Base-by-base conservation (phyloP, 169 alveolate genomes). In the Theileria luwenshuni region DNA sequence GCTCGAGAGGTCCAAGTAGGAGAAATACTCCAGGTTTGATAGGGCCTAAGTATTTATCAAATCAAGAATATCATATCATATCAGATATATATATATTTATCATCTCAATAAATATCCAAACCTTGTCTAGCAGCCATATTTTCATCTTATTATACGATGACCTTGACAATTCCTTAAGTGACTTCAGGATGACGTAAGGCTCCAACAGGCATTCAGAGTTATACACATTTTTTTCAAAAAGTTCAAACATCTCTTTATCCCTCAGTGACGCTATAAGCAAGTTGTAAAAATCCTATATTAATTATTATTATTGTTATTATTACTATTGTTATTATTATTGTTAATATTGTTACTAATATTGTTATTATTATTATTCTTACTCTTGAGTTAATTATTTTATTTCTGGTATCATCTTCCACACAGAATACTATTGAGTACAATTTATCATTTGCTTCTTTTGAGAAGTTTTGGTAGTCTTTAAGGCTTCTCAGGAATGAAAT, bases 341-440 rank as follows among this genome's bases (percentile, higher is more conserved):
- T n/a, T n/a, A n/a, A n/a, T n/a, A n/a, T n/a, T n/a, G n/a, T n/a
- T n/a, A n/a, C n/a, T n/a, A n/a, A n/a, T n/a, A n/a, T n/a, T 10
- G 45, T 38, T 38, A 38, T 7, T 10, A 7, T 10, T 5, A 10
- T 10, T 7, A 10, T 10, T 7, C 45, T 10, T 38, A 38, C 45
- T 5, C 45, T 38, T 38, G 45, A 38, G 45, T 10, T 38, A 10
- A 38, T 7, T 5, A 38, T 10, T 38, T 10, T 38, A 38, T 10
- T 25, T 10, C 10, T n/a, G n/a, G n/a, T 51, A 13, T 62, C 58
- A 19, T 32, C 71, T 62, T 62, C 71, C 38, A 28, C 33, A 12
- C 56, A 62, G 3, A 62, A 62, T 3, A 19, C 28, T 10, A 62
- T 62, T 10, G 71, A 7, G 27, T 12, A 41, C 25, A 62, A 32